These are phyloP conservation scores for Annulohypoxylon maeteangense DNA, from an alignment of 495 filamentous ascomycete genomes.

Conservation along the genomic window DNA sequence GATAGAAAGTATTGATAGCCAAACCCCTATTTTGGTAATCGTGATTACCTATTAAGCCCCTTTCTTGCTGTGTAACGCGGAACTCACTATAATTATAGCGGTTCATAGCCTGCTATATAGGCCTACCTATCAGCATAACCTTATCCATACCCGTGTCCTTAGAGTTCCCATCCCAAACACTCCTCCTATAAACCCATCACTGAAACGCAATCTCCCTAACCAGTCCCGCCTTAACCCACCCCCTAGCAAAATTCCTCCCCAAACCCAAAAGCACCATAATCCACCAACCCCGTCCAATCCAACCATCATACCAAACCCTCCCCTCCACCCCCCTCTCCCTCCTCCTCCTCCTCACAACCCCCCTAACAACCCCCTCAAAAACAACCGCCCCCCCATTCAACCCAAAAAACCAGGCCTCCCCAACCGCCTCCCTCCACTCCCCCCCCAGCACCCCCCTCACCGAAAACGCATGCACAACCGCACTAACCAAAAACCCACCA, in stretches of 20 bases:
- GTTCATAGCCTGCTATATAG: too few relatives aligned
- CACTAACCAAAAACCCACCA: conserved; percentile 33
- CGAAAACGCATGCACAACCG: conserved; percentile 35
- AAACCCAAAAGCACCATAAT: conserved; percentile 22
- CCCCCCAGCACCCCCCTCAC: conserved; percentile 30
- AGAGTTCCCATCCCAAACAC: background rate
- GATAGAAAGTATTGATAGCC: too few relatives aligned
- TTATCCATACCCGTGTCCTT: too few relatives aligned
- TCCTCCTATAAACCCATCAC: background rate
- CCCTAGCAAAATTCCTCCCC: conserved; percentile 36
- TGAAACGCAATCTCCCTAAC: conserved; percentile 31
- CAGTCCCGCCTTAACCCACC: conserved; percentile 37
- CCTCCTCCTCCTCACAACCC: conserved; percentile 17
- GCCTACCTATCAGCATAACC: too few relatives aligned
- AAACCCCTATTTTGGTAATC: background rate
- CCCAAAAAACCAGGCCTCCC: conserved; percentile 36
- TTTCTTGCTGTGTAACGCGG: background rate
- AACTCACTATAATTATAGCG: background rate
- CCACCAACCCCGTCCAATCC: conserved; percentile 34
- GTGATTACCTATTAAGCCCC: too few relatives aligned
- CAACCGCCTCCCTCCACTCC: conserved; percentile 27
- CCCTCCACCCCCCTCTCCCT: conserved; percentile 6
- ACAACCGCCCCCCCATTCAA: conserved; percentile 38
- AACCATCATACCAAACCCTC: conserved; percentile 34
- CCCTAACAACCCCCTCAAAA: conserved; percentile 17